Base-by-base conservation (phyloP, 2,329 filamentous ascomycete species). In the Alternaria angustiovoidea region DNA sequence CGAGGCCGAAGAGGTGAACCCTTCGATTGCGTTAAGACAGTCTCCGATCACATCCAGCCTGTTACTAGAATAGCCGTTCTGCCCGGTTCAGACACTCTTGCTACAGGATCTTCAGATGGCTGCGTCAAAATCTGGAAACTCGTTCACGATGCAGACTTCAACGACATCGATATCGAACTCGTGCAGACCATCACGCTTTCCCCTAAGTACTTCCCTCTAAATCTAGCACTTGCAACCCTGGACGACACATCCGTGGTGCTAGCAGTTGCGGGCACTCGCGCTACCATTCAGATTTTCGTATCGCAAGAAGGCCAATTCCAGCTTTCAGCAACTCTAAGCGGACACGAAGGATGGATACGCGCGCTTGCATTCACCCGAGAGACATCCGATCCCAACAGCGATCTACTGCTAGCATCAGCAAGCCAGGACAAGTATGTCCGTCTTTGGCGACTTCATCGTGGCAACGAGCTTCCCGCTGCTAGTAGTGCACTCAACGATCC, bases 351-450 rank as follows among this genome's bases (percentile, higher is more conserved):
- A 57, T 99, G 95, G 95, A 88, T 99, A 47, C 86, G 94, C 48
- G 94, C 93, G 14, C 83, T 99, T 12, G 89, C 89, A 64, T 95
- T 99, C 67, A 86, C 87, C 1, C 82, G 82, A 61, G 91, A 95
- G 73, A 85, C 79, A 14, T 74, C 81, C 2, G 80, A 81, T 22
- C 66, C 79, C 0, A 78, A 81, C 0, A 86, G 87, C 53, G 94
- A 97, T 75, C 76, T 96, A 4, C 80, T 98, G 22, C 85, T 99
- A 20, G 93, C 94, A 0, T 98, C 94, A 11, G 94, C 94, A 22
- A 98, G 94, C 75, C 95, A 99, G 78, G 95, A 99, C 79, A 97
- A 96, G 80, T 99, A 98, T 72, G 90, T 98, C 60, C 91, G 95
- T 41, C 86, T 99, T 36, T 99, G 95, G 95, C 88, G 94, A 59